phyloP scores from a whole-genome alignment of 202 grass and related monocot species.

The Schoenoplectus tabernaemontani region DNA sequence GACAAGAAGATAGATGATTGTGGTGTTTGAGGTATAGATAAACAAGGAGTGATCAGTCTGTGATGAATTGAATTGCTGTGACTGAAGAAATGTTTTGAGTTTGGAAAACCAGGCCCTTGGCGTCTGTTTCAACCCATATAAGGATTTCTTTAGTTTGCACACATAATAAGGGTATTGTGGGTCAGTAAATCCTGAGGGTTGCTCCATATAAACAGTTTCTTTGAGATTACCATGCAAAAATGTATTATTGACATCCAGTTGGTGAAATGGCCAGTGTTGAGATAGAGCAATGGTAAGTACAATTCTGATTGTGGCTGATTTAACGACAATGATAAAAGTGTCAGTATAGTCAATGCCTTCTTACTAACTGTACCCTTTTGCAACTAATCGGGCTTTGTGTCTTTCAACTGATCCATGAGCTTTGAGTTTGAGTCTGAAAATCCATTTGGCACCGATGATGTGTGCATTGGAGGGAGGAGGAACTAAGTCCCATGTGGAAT shows the following conservation, averaged over 20 bases:
- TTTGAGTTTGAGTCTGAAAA: not conserved
- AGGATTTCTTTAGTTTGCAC: too few species aligned
- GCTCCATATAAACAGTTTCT: not conserved
- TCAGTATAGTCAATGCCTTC: not conserved
- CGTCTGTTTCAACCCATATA: too few species aligned
- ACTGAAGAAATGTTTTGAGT: too few species aligned
- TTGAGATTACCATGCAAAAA: not conserved
- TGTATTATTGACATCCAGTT: not conserved
- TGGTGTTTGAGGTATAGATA: too few species aligned
- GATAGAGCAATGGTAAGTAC: not conserved
- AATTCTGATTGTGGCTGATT: not conserved
- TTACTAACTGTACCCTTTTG: not conserved
- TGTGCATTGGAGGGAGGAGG: not conserved
- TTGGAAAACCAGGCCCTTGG: too few species aligned
- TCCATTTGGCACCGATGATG: not conserved
- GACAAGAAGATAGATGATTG: too few species aligned
- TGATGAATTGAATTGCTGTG: too few species aligned
- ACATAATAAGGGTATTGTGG: too few species aligned
- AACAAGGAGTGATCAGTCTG: too few species aligned
- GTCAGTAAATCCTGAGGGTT: too few species aligned
- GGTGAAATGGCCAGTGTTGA: not conserved
- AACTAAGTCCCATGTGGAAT: not conserved
- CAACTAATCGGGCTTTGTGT: not conserved
- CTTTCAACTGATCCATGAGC: not conserved
- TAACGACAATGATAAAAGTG: not conserved